phyloP scores from a whole-genome alignment of 352 stramenopile species.

The Phytophthora hibernalis region DNA sequence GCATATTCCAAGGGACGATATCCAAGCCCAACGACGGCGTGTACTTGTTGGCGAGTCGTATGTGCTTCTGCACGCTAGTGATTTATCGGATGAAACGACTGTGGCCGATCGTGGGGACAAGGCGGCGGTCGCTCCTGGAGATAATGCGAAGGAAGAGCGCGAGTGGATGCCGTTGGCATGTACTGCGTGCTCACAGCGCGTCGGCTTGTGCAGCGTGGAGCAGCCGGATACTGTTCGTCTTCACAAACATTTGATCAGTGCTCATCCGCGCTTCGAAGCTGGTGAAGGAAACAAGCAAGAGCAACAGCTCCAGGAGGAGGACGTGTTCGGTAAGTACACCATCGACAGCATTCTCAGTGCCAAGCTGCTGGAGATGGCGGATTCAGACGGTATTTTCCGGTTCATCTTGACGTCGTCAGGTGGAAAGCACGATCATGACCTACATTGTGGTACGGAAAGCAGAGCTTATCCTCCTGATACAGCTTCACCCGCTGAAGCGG shows the following conservation, averaged over 20 bases:
- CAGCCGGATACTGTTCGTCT: conserved; percentile 58
- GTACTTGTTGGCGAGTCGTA: conserved; percentile 74
- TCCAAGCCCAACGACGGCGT: conserved; percentile 54
- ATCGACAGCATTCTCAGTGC: conserved; percentile 76
- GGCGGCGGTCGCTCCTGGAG: conserved; percentile 7
- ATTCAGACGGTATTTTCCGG: conserved; percentile 78
- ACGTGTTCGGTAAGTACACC: conserved; percentile 73
- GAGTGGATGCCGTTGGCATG: conserved; percentile 57
- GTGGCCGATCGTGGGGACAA: conserved; percentile 11
- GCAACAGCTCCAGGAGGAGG: conserved; percentile 33
- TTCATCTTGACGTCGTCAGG: conserved; percentile 47
- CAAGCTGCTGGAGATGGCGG: conserved; percentile 70
- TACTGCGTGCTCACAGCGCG: conserved; percentile 38
- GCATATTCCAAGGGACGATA: conserved; percentile 76
- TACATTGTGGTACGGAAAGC: neutral
- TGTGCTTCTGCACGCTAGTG: conserved; percentile 61
- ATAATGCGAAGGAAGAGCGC: conserved; percentile 33
- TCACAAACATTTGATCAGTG: conserved; percentile 65
- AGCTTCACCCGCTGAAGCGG: neutral
- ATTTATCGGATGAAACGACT: conserved; percentile 40
- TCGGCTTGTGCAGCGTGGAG: conserved; percentile 53
- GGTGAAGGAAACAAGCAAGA: conserved; percentile 1
- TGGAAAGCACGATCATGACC: conserved; percentile 11
- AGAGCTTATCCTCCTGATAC: too few species aligned
- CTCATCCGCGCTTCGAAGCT: conserved; percentile 2